Evolutionary conservation across 2,329 filamentous ascomycete genomes (phyloP).

Genomic region (Cadophora sp.): DNA sequence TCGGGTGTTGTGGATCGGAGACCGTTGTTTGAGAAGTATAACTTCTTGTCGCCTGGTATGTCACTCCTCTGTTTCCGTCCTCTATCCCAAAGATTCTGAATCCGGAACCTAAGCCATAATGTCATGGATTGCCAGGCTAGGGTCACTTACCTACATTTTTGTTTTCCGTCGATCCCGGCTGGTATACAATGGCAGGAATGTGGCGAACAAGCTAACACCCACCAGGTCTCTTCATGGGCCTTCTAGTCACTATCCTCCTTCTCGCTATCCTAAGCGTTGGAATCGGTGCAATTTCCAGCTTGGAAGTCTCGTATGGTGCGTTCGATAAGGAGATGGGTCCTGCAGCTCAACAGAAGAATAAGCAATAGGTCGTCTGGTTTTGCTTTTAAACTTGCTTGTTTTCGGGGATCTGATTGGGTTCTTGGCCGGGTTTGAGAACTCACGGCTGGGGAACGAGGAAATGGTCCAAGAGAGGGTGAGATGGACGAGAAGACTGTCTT

Average conservation of each 20-base stretch:
- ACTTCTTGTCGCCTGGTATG: constrained; percentile 89
- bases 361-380: constrained; percentile 54
- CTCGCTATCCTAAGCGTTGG: constrained; percentile 81
- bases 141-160: too few species aligned
- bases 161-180: too few species aligned
- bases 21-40: constrained; percentile 87
- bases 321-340: constrained; percentile 97
- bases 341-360: constrained; percentile 80
- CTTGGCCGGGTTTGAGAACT: not conserved
- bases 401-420: not conserved
- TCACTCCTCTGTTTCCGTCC: constrained; percentile 27
- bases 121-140: too few species aligned
- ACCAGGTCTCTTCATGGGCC: constrained; percentile 86
- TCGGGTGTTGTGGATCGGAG: constrained; percentile 53
- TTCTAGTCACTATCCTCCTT: constrained; percentile 74
- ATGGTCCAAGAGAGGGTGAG: not conserved
- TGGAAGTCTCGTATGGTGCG: constrained; percentile 90
- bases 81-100: not conserved
- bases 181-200: not conserved
- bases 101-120: too few species aligned
- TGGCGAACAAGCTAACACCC: not conserved
- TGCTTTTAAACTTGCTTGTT: not conserved
- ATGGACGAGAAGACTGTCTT: not conserved
- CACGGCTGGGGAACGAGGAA: too few species aligned
- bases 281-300: constrained; percentile 75